Conservation (phyloP, 306 rosid genomes). For the Chamaecrista fasciculata region DNA sequence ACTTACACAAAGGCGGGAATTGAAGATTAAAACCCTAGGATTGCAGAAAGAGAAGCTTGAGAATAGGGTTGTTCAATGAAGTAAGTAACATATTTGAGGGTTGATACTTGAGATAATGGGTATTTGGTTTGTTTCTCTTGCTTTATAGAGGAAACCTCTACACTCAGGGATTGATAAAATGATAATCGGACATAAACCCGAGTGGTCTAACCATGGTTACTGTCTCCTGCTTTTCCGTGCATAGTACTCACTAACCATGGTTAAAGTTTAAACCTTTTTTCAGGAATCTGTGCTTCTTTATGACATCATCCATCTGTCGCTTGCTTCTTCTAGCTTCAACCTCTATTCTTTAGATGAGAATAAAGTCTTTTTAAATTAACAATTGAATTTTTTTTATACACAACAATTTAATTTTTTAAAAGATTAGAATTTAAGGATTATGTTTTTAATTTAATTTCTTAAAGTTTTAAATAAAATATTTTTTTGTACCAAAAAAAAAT, state of each 20-base stretch:
- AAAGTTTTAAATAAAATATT: too few relatives aligned
- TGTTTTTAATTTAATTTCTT: too few relatives aligned
- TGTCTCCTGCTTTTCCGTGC: conserved; percentile 21
- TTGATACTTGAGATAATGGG: neutral
- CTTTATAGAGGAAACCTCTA: conserved; percentile 30
- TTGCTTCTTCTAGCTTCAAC: neutral
- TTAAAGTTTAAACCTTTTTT: conserved; percentile 24
- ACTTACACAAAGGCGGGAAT: conserved; percentile 45
- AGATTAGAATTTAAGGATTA: too few relatives aligned
- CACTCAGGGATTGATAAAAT: conserved; percentile 3
- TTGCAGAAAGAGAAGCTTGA: neutral
- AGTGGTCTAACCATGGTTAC: conserved; percentile 56
- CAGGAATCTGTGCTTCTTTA: neutral
- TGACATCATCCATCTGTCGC: neutral
- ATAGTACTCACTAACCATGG: conserved; percentile 43
- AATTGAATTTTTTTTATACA: too few relatives aligned
- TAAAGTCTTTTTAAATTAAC: too few relatives aligned
- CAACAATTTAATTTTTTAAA: too few relatives aligned
- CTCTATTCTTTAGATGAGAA: neutral
- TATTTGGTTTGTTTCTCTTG: neutral
- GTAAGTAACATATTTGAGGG: conserved; percentile 10
- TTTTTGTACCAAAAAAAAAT: too few relatives aligned
- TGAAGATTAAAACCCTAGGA: conserved; percentile 28
- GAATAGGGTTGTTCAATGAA: neutral
- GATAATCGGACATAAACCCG: conserved; percentile 27